Percentiles rank a stretch among this genome's conserved stretches.
Conservation (phyloP, 2,329 filamentous ascomycete genomes). For the Pestalotiopsis sp. region DNA sequence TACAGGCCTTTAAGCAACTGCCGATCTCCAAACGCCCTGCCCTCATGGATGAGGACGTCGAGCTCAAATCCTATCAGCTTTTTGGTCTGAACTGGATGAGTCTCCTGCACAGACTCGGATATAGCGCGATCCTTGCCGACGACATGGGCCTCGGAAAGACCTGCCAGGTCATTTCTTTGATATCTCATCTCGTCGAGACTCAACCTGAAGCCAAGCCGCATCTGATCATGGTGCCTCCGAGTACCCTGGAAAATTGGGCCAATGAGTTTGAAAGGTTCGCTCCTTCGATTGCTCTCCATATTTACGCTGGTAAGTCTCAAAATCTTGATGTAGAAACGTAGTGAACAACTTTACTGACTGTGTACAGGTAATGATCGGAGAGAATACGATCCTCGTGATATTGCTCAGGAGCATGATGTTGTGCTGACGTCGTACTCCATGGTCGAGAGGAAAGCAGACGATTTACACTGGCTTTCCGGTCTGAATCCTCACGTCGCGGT, state of each 20-base stretch:
- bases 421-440: slow-evolving; percentile 64
- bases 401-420: slow-evolving; percentile 62
- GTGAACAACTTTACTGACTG: too few relatives aligned
- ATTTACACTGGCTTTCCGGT: slow-evolving; percentile 49
- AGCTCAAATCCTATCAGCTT: slow-evolving; percentile 90
- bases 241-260: slow-evolving; percentile 94
- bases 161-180: slow-evolving; percentile 90
- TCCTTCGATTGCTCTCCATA: slow-evolving; percentile 72
- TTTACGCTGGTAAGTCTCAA: slow-evolving; percentile 41
- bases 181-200: slow-evolving; percentile 77
- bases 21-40: slow-evolving; percentile 65
- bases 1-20: slow-evolving; percentile 35
- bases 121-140: slow-evolving; percentile 91
- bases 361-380: slow-evolving; percentile 63
- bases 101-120: slow-evolving; percentile 73
- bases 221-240: slow-evolving; percentile 87
- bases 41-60: slow-evolving; percentile 73
- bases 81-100: slow-evolving; percentile 95
- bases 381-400: slow-evolving; percentile 61
- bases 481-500: slow-evolving; percentile 60
- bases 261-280: slow-evolving; percentile 88
- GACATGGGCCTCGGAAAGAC: slow-evolving; percentile 98
- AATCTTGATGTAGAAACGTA: too few relatives aligned
- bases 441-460: slow-evolving; percentile 47
- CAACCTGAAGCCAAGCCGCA: slow-evolving; percentile 63